Evolutionary conservation across 805 yeast species (phyloP).

Genomic region (Metschnikowia colocasiae): DNA sequence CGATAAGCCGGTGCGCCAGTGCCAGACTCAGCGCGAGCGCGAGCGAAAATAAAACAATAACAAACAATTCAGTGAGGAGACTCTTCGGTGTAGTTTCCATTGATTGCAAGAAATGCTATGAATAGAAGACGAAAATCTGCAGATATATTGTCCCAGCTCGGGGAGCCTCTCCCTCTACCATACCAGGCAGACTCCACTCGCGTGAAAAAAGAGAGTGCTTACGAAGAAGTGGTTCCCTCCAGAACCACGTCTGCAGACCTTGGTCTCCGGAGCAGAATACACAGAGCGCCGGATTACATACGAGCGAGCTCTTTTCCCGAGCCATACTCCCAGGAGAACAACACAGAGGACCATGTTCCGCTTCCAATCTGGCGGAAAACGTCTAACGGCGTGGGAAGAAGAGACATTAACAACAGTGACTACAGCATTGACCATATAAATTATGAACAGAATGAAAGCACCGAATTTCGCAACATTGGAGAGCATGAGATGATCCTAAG

Average conservation of each 20-base stretch:
- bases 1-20: neutral
- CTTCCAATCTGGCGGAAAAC: constrained; percentile 15
- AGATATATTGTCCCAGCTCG: constrained; percentile 22
- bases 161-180: constrained; percentile 37
- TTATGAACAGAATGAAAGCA: neutral
- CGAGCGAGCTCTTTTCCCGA: constrained; percentile 7
- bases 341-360: constrained; percentile 4
- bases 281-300: constrained; percentile 1
- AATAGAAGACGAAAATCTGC: constrained; percentile 15
- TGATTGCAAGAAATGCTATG: constrained; percentile 13
- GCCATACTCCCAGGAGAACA: neutral
- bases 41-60: neutral
- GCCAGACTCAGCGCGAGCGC: neutral
- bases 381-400: neutral
- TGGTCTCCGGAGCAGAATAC: neutral
- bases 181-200: constrained; percentile 19
- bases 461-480: neutral
- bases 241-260: neutral
- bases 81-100: neutral
- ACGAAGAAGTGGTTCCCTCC: neutral
- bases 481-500: constrained; percentile 7
- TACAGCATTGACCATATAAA: neutral
- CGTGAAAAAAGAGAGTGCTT: constrained; percentile 6
- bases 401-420: neutral
- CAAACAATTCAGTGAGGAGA: neutral